phyloP scores from a whole-genome alignment of 2,329 filamentous ascomycete species.

The Fusarium scirpi region DNA sequence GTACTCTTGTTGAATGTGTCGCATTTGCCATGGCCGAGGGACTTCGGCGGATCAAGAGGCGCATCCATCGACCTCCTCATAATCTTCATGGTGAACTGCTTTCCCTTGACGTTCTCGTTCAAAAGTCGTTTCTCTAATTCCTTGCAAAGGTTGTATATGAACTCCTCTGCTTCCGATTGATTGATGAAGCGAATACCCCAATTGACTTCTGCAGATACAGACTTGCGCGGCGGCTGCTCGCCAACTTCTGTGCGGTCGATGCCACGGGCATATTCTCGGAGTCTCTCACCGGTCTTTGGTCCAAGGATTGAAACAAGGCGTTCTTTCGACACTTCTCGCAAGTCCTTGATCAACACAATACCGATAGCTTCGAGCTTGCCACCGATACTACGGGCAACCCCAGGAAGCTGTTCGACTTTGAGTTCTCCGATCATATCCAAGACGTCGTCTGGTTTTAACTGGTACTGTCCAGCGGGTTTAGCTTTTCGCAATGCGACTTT shows the following conservation, averaged over 20 bases:
- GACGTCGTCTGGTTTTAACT: slow-evolving; percentile 84
- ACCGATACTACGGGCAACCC: slow-evolving; percentile 91
- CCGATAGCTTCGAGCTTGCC: slow-evolving; percentile 90
- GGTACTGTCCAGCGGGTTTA: slow-evolving; percentile 93
- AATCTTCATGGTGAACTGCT: slow-evolving; percentile 91
- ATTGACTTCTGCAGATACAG: slow-evolving; percentile 95
- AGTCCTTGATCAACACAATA: slow-evolving; percentile 83
- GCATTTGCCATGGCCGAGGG: slow-evolving; percentile 94
- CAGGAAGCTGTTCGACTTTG: slow-evolving; percentile 84
- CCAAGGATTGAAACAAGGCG: slow-evolving; percentile 79
- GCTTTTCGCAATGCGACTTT: slow-evolving; percentile 91
- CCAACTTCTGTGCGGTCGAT: slow-evolving; percentile 90
- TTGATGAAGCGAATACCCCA: slow-evolving; percentile 97
- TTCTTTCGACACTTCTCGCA: slow-evolving; percentile 82
- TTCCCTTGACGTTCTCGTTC: slow-evolving; percentile 87
- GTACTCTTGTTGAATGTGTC: slow-evolving; percentile 93
- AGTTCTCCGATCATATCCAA: slow-evolving; percentile 81
- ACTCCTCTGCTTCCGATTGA: slow-evolving; percentile 93
- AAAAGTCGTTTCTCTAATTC: slow-evolving; percentile 85
- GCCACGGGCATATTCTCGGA: slow-evolving; percentile 90
- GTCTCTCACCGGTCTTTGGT: slow-evolving; percentile 90
- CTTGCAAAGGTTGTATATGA: slow-evolving; percentile 84
- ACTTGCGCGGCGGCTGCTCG: slow-evolving; percentile 87
- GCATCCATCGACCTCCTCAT: slow-evolving; percentile 90
- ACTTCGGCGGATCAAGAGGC: slow-evolving; percentile 90